Conservation (phyloP, 306 rosid genomes). For the Cotoneaster glaucophyllus region DNA sequence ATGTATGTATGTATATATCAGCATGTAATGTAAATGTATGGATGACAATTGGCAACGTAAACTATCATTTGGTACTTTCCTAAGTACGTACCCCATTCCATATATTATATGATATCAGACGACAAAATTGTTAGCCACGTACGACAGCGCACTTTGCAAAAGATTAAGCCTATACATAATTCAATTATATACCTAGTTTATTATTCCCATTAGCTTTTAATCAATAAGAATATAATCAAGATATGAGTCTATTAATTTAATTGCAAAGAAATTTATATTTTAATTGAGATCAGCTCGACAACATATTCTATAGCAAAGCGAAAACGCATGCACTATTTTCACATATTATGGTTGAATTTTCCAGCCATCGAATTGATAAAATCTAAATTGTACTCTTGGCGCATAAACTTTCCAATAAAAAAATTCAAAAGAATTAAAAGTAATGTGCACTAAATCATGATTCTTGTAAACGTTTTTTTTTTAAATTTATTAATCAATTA, state of each 20-base stretch:
- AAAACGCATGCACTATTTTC: background rate
- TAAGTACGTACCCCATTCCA: background rate
- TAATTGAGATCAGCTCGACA: background rate
- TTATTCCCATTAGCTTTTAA: background rate
- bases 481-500: background rate
- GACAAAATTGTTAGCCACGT: constrained; percentile 4
- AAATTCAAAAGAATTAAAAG: too few species aligned
- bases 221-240: background rate
- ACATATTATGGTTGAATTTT: background rate
- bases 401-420: background rate
- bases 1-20: background rate
- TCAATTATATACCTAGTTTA: background rate
- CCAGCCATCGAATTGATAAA: background rate
- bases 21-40: background rate
- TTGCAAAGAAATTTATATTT: too few species aligned
- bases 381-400: background rate
- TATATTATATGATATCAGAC: background rate
- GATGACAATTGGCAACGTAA: background rate
- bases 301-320: background rate
- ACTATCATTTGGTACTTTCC: background rate
- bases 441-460: background rate
- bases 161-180: background rate
- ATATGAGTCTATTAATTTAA: background rate
- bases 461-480: background rate
- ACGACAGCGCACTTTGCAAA: constrained; percentile 4